Base-by-base conservation (phyloP, 441 rosid species). In the Mallotus repandus region DNA sequence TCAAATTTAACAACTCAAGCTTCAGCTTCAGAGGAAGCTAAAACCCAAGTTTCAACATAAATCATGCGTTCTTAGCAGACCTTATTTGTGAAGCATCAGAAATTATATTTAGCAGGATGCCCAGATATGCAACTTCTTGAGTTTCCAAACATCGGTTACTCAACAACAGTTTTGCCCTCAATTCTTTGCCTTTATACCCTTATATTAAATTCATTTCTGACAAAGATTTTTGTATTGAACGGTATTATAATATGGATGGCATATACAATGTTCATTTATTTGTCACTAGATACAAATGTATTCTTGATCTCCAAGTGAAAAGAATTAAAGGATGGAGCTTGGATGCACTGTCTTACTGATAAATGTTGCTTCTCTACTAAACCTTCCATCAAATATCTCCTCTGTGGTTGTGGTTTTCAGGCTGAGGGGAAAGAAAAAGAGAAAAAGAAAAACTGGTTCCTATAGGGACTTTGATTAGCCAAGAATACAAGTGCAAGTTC, bases 11-110 rank as follows among this genome's bases (percentile, higher is more conserved):
- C 7, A 29, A 64, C 54, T 66, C 2, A 32, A 53, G 74, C 68
- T 52, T 70, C 58, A 66, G 74, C 68, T 52, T 70, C 55, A 66
- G 73, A 69, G 63, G 79, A 82, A 77, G 78, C 64, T 63, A 68
- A 69, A 63, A 43, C 10, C 69, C 29, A 65, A 62, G 58, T 46
- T 63, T 22, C 25, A 63, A 43, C 60, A 15, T 66, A 49, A 69
- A 12, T 32, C 12, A 21, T 11, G 60, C 5, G 13, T 48, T 41
- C 21, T 61, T 18, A 9, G 59, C 58, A 55, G 45, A 53, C 19
- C 22, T 21, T 25, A 48, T 7, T 38, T 2, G 35, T 50, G 19
- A 72, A 22, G 55, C 41, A 48, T 22, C 35, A 53, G 46, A 64
- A 55, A 54, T 56, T 25, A 53, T 16, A 63, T 22, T 15, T 7